Evolutionary conservation across 257 asterid species (phyloP), one percentile per base, ranked within the genome.

Genomic region (Ballota nigra): DNA sequence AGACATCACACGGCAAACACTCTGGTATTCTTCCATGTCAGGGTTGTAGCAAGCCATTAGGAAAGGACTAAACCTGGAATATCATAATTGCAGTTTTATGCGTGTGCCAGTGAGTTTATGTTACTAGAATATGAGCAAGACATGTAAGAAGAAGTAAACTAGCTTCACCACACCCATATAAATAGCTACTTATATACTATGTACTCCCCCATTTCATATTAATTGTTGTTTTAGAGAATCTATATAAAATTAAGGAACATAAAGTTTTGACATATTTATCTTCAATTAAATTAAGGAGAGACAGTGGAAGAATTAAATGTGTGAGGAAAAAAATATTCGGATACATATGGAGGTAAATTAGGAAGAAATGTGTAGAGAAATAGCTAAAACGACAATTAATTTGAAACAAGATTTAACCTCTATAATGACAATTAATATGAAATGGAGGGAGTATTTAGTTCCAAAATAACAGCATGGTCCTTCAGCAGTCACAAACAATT

Each of bases 1-100:
- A 38, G 97, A 90, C 97, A 86, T 90, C 75, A 88, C 98, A 16
- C 98, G 95, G 78, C 98, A 90, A 12, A 92, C 97, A 22, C 98
- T 88, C 82, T 92, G 96, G 71, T 71, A 92, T 77, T 88, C 97
- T 83, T 92, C 95, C 5, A 88, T 86, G 29, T 90, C 95, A 18
- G 97, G 95, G 72, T 92, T 79, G 86, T 86, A 87, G 86, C 98
- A 92, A 49, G 96, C 96, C 98, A 90, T 84, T 36, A 88, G 92
- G 84, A 90, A 85, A 13, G 97, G 97, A 77, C 98, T 92, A 77
- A 83, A 88, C 97, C 98, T 92, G 82, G 71, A 83, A 73, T 33
- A 70, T 45, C 68, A 68, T 9, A 71, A 66, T 23, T 56, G 61
- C 62, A 70, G 69, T 72, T 60, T 43, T 47, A 63, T 19, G 70